Evolutionary conservation across 2,329 filamentous ascomycete genomes (phyloP).

Genomic region (Arthrinium phaeospermum): DNA sequence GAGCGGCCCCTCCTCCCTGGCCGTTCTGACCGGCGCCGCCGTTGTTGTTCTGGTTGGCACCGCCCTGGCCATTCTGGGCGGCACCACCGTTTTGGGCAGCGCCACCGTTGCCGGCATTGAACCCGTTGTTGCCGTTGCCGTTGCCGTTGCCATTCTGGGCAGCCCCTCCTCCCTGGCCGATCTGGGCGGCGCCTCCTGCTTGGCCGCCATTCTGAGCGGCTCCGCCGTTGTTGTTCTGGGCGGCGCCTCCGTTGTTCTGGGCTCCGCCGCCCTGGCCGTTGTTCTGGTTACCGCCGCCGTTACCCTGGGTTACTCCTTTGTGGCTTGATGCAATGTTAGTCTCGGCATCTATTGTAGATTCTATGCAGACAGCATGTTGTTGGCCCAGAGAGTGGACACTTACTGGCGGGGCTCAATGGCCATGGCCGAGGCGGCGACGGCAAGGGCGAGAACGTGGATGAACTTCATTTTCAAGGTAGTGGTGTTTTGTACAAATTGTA

Average conservation of each 20-base stretch:
- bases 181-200: not conserved
- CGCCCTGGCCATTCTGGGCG: not conserved
- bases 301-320: not conserved
- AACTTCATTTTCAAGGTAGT: constrained; percentile 23
- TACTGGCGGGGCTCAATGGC: constrained; percentile 23
- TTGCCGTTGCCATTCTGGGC: not conserved
- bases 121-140: not conserved
- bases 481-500: not conserved
- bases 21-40: not conserved
- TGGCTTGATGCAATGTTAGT: not conserved
- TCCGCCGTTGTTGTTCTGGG: not conserved
- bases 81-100: not conserved
- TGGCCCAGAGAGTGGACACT: not conserved
- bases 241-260: not conserved
- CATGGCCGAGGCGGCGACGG: constrained; percentile 20
- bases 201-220: not conserved
- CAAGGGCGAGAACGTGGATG: constrained; percentile 19
- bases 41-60: not conserved
- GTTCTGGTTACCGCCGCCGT: no score
- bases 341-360: not conserved
- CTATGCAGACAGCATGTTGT: no score
- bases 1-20: not conserved
- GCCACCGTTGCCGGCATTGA: not conserved
- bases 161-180: not conserved
- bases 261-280: not conserved